Base-by-base conservation (phyloP, 495 filamentous ascomycete genomes). In the Annulohypoxylon bovei region DNA sequence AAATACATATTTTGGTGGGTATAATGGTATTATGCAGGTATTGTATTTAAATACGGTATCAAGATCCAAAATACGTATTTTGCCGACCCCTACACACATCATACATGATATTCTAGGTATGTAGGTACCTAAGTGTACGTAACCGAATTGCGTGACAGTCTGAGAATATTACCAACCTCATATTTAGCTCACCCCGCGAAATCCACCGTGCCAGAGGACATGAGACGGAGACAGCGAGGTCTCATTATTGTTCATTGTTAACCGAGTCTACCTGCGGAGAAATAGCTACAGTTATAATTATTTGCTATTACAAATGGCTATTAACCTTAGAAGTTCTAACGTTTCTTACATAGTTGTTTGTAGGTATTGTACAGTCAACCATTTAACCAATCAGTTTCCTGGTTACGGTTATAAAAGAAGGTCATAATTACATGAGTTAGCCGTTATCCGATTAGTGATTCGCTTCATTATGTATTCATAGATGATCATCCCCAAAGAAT, bases 131-230 rank as follows among this genome's bases (percentile, higher is more conserved):
- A 27, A 50, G 28, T 25, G 50, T 69, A 64, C 67, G 44, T 69
- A 59, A 59, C 42, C 44, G 20, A 54, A 69, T 69, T 69, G 60
- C 67, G 67, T 69, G 67, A 69, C 67, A 28, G 35, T 27, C 32
- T 39, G 25, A 59, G 54, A 64, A 53, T 69, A 69, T 69, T 69
- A 42, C 50, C 58, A 58, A 62, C 58, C 27, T 65, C 30, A 49
- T 39, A 56, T 56, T 56, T 56, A n/a, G 28, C 40, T 53, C 33
- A 58, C 59, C 53, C 66, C 53, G 52, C 66, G 54, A 64, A 69
- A 58, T 52, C 40, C 66, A 68, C 66, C 58, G 66, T 63, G 65
- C 53, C 60, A 47, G 46, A 27, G 67, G 27, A 16, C 11, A 46
- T 69, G 59, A 65, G 54, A 70, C 61, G 46, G 56, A 60, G 49